Evolutionary conservation across 73 alveolate genomes (phyloP).

Genomic region (Paramecium sonneborni): DNA sequence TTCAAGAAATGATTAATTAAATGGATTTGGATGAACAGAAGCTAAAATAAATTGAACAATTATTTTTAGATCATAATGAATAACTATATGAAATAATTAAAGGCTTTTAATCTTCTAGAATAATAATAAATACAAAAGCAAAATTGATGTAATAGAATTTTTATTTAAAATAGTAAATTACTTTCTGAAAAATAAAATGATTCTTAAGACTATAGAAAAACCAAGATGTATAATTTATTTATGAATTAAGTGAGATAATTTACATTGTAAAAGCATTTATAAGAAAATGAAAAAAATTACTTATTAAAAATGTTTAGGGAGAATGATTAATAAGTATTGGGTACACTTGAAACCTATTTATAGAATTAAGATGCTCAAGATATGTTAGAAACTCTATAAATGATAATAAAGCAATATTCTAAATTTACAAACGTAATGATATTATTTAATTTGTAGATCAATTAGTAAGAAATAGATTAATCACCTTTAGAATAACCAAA

Average conservation of each 20-base stretch:
- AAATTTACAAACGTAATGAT: neutral
- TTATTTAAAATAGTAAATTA: neutral
- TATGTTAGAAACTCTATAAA: slow-evolving; percentile 1
- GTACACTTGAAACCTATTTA: slow-evolving; percentile 16
- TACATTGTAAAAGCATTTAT: neutral
- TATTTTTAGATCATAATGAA: neutral
- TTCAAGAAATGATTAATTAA: neutral
- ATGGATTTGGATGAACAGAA: neutral
- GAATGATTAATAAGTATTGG: slow-evolving; percentile 21
- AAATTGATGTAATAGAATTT: neutral
- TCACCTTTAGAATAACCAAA: neutral
- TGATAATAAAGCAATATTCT: neutral
- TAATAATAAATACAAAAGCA: neutral
- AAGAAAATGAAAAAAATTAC: neutral
- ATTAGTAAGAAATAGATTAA: neutral
- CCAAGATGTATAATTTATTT: slow-evolving; percentile 15
- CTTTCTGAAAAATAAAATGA: neutral
- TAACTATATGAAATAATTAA: slow-evolving; percentile 6
- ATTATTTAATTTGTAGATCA: neutral
- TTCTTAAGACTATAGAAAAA: slow-evolving; percentile 20
- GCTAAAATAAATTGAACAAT: neutral
- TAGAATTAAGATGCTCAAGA: slow-evolving; percentile 33
- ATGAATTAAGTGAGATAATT: slow-evolving; percentile 30
- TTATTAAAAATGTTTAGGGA: slow-evolving; percentile 38
- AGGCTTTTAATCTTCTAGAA: neutral